These are phyloP conservation scores for Tolypocladium capitatum DNA, from an alignment of 2,329 filamentous ascomycete species.

Conservation along the genomic window DNA sequence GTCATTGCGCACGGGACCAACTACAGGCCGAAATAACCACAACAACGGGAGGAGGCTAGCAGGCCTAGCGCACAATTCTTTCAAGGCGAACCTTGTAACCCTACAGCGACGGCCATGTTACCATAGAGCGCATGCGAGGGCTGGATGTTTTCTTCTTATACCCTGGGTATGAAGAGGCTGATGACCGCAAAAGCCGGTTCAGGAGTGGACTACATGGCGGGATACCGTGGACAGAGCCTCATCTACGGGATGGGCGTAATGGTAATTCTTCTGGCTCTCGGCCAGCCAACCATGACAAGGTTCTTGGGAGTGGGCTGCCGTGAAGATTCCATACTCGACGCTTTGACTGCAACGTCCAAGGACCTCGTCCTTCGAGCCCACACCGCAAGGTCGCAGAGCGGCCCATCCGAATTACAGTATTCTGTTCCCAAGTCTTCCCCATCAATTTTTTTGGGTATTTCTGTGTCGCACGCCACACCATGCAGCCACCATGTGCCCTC, in stretches of 20 bases:
- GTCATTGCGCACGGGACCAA: conserved; percentile 2
- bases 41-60: background rate
- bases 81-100: background rate
- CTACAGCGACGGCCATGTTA: background rate
- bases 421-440: background rate
- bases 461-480: background rate
- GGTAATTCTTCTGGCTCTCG: background rate
- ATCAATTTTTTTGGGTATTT: no score
- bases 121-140: background rate
- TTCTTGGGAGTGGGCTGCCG: background rate
- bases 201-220: background rate
- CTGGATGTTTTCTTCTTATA: background rate
- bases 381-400: background rate
- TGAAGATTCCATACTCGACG: background rate
- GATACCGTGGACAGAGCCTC: background rate
- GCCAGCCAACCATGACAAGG: background rate
- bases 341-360: background rate
- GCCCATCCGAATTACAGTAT: background rate
- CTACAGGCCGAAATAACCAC: background rate
- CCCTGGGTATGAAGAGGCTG: background rate
- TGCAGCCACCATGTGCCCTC: background rate
- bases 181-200: background rate
- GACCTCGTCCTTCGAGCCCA: background rate
- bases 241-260: background rate
- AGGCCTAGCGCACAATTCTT: background rate